Percentiles rank a stretch among this genome's conserved stretches.
These are phyloP conservation scores for Coelastrella sp. DNA, from an alignment of 139 green algal species.

Conservation along the genomic window DNA sequence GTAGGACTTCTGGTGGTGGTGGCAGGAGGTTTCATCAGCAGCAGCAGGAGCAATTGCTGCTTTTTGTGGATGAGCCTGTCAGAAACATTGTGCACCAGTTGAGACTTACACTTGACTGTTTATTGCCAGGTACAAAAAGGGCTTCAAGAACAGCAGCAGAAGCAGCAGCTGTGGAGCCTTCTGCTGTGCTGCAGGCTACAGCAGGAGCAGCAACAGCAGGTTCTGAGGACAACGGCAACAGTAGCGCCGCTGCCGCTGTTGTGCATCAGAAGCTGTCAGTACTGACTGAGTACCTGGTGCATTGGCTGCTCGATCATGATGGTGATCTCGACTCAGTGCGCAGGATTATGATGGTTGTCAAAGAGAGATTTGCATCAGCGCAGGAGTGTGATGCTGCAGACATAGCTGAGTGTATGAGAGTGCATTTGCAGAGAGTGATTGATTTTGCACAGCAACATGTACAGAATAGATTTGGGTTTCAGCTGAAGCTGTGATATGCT, in stretches of 20 bases:
- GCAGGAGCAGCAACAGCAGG: background rate
- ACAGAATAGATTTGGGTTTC: background rate
- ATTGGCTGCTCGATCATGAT: background rate
- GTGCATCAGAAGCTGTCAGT: background rate
- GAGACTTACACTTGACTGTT: background rate
- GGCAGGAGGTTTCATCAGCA: background rate
- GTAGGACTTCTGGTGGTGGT: background rate
- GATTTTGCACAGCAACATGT: conserved; percentile 15
- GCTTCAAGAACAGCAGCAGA: no score
- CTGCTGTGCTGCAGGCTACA: no score
- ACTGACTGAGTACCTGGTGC: conserved; percentile 6
- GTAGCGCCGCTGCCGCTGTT: background rate
- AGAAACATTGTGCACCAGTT: background rate
- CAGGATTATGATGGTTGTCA: background rate
- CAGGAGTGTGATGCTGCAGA: background rate
- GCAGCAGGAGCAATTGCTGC: conserved; percentile 9
- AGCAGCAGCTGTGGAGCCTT: conserved; percentile 4
- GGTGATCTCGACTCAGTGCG: background rate
- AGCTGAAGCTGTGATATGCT: conserved; percentile 25
- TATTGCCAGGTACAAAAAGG: no score
- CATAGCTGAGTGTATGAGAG: background rate
- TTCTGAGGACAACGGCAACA: background rate
- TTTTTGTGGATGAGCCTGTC: conserved; percentile 38
- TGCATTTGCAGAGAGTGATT: no score
- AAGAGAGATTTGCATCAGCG: background rate